Conservation (phyloP, 2,329 filamentous ascomycete genomes). For the Myriosclerotinia scirpicola region DNA sequence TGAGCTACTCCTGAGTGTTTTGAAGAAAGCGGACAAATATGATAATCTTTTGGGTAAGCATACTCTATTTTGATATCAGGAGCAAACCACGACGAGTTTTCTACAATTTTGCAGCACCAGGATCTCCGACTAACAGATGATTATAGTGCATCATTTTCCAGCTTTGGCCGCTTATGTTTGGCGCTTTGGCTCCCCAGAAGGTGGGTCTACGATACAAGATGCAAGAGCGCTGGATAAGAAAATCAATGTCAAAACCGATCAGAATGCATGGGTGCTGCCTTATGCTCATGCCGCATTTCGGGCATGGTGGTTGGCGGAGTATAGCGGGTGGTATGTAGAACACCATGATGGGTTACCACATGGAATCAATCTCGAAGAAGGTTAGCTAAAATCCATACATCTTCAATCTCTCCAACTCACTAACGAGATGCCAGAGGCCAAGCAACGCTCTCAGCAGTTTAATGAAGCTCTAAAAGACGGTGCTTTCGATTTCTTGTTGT, state of each 20-base stretch:
- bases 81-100: background rate
- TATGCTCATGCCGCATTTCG: slow-evolving; percentile 77
- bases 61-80: background rate
- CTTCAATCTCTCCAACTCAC: background rate
- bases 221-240: slow-evolving; percentile 69
- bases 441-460: slow-evolving; percentile 70
- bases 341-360: slow-evolving; percentile 59
- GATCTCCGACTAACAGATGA: slow-evolving; percentile 29
- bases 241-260: slow-evolving; percentile 66
- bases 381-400: slow-evolving; percentile 38
- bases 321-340: slow-evolving; percentile 85
- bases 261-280: slow-evolving; percentile 68
- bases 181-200: slow-evolving; percentile 75
- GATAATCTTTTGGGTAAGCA: slow-evolving; percentile 59
- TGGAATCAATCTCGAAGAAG: slow-evolving; percentile 63
- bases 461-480: slow-evolving; percentile 79
- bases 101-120: background rate
- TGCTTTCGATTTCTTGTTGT: slow-evolving; percentile 87
- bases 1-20: slow-evolving; percentile 62
- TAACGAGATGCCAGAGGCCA: slow-evolving; percentile 55
- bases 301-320: slow-evolving; percentile 89
- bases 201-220: slow-evolving; percentile 63
- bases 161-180: slow-evolving; percentile 74
- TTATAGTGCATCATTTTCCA: slow-evolving; percentile 75
- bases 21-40: slow-evolving; percentile 74